Evolutionary conservation across 306 rosid genomes (phyloP).

Genomic region (Quercus mongolica): DNA sequence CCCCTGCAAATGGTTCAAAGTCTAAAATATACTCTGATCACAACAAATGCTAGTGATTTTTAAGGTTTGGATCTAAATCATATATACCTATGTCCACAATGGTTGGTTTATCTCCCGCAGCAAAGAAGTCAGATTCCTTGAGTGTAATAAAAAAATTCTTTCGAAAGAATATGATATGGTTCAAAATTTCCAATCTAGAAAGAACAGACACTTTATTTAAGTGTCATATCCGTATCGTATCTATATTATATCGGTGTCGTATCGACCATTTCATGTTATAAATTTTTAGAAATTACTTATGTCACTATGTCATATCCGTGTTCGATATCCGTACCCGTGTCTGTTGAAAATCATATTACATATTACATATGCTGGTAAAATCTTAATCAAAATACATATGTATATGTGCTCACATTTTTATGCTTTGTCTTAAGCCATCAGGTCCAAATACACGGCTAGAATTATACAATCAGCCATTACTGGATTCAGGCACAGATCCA

Average conservation of each 20-base stretch:
- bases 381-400: not conserved
- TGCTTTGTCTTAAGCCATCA: no score
- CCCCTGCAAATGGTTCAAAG: not conserved
- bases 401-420: not conserved
- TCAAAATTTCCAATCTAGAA: not conserved
- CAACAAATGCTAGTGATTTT: not conserved
- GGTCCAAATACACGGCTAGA: no score
- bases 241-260: no score
- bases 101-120: slow-evolving; percentile 28
- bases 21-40: not conserved
- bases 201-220: no score
- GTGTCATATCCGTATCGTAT: no score
- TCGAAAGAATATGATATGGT: not conserved
- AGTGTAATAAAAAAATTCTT: not conserved
- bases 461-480: no score
- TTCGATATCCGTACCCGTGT: no score
- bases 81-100: slow-evolving; percentile 29
- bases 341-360: no score
- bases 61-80: not conserved
- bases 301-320: fast-evolving
- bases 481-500: no score
- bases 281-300: no score
- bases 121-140: slow-evolving; percentile 30
- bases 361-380: not conserved
- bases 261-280: fast-evolving